Base-by-base conservation (phyloP, 106 monocot genomes). In the Dendrobium huoshanense region DNA sequence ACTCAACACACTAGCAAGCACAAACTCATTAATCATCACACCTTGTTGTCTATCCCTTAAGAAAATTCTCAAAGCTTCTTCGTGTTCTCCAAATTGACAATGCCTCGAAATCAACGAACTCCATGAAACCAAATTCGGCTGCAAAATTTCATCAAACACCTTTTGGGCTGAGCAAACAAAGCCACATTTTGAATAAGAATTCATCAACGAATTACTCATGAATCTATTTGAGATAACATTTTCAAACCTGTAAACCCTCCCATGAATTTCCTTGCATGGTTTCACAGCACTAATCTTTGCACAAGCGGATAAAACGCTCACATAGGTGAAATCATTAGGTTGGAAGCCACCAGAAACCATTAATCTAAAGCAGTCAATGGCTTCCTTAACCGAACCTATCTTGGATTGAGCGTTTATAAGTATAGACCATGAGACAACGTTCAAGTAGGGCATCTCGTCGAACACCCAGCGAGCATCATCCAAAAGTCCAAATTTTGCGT, bases 111-210 rank as follows among this genome's bases (percentile, higher is more conserved):
- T 41, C 17, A 85, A 72, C 0, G 85, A 81, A 6, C 77, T 29
- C 85, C 81, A 85, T 7, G 81, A 81, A 19, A 85, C 78, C 29
- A 78, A 68, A 85, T 45, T 85, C 18, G 77, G 81, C 25, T 70
- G 24, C 24, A 33, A 64, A 44, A 83, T 77, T 70, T 78, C 78
- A 54, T 78, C 70, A 29, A 84, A 84, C 67, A 80, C 75, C 75
- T 43, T 77, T 1, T 49, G 77, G 22, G 84, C 84, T 7, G 20
- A 48, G 15, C 33, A 31, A 70, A 70, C 33, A 27, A 70, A 70
- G 5, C 77, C 80, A 77, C 80, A 85, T 54, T 80, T 85, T 22
- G 77, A 80, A 77, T 85, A 85, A 4, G 80, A 70, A 43, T 80
- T 85, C 25, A 85, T 22, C 77, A 85, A 42, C 9, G 80, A 68